Evolutionary conservation across 1,139 yeast genomes (phyloP).

Genomic region (Zygoascus hellenicus): DNA sequence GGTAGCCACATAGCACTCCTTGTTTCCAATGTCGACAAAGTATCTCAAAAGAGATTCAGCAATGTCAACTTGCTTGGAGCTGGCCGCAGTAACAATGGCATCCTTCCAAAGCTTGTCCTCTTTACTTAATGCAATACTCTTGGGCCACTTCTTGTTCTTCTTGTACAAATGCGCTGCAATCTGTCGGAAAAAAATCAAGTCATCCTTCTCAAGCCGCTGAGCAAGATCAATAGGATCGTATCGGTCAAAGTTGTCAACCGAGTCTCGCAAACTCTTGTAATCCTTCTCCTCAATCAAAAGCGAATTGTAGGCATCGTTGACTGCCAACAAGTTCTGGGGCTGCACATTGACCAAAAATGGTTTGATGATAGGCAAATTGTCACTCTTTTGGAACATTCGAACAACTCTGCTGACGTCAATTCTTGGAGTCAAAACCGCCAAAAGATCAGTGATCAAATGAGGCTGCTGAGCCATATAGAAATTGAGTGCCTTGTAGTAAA

Average conservation of each 20-base stretch:
- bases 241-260: slow-evolving; percentile 85
- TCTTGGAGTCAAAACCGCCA: slow-evolving; percentile 82
- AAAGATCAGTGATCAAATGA: slow-evolving; percentile 76
- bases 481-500: slow-evolving; percentile 93
- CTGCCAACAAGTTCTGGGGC: slow-evolving; percentile 84
- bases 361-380: slow-evolving; percentile 90
- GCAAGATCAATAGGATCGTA: slow-evolving; percentile 92
- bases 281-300: slow-evolving; percentile 95
- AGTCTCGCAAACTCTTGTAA: slow-evolving; percentile 78
- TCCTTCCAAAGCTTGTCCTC: slow-evolving; percentile 93
- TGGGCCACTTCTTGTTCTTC: slow-evolving; percentile 88
- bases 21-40: slow-evolving; percentile 95
- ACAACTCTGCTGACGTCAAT: slow-evolving; percentile 94
- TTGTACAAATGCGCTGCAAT: slow-evolving; percentile 92
- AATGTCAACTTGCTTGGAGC: slow-evolving; percentile 70
- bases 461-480: slow-evolving; percentile 93
- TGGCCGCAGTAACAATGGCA: slow-evolving; percentile 87
- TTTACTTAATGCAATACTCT: slow-evolving; percentile 83
- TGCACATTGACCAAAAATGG: slow-evolving; percentile 91
- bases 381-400: slow-evolving; percentile 89
- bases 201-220: slow-evolving; percentile 86
- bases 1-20: slow-evolving; percentile 90
- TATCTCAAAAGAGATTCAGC: slow-evolving; percentile 85
- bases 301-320: slow-evolving; percentile 93
- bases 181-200: slow-evolving; percentile 86